Conservation (phyloP, 2,329 filamentous ascomycete species). For the Septoria linicola region DNA sequence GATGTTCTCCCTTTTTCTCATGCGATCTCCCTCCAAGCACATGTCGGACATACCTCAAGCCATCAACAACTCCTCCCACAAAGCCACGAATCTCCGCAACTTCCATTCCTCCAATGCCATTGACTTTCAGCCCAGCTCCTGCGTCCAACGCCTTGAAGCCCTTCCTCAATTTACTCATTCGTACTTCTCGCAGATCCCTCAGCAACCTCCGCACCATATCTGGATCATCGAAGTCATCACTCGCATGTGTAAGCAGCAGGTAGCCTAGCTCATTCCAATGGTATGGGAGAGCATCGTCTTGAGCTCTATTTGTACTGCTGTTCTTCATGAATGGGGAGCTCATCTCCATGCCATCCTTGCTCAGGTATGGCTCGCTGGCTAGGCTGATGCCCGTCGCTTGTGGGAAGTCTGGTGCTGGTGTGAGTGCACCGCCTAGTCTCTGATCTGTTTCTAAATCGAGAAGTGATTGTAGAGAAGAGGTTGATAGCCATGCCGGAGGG, state of each 20-base stretch:
- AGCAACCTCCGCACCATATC: conserved; percentile 73
- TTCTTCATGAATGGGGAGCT: conserved; percentile 70
- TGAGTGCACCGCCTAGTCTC: conserved; percentile 66
- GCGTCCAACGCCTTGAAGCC: conserved; percentile 71
- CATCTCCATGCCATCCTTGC: conserved; percentile 31
- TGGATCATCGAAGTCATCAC: conserved; percentile 74
- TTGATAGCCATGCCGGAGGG: conserved; percentile 83
- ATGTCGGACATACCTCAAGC: conserved; percentile 60
- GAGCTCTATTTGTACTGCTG: conserved; percentile 68
- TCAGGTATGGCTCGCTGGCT: conserved; percentile 32
- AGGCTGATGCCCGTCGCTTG: conserved; percentile 42
- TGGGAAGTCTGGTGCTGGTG: conserved; percentile 69
- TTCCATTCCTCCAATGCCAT: conserved; percentile 90
- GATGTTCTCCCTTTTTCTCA: not conserved
- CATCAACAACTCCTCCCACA: conserved; percentile 81
- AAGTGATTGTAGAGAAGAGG: conserved; percentile 71
- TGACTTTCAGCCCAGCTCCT: conserved; percentile 69
- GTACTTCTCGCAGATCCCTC: conserved; percentile 79
- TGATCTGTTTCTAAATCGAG: conserved; percentile 76
- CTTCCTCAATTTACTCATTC: conserved; percentile 82
- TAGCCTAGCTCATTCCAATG: conserved; percentile 94
- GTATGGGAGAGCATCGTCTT: conserved; percentile 74
- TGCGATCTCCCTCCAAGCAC: not conserved
- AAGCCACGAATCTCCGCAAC: conserved; percentile 83
- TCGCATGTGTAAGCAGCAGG: conserved; percentile 78